These are phyloP conservation scores for Beta corolliflora DNA, from an alignment of 179 eudicot genomes.

Conservation along the genomic window DNA sequence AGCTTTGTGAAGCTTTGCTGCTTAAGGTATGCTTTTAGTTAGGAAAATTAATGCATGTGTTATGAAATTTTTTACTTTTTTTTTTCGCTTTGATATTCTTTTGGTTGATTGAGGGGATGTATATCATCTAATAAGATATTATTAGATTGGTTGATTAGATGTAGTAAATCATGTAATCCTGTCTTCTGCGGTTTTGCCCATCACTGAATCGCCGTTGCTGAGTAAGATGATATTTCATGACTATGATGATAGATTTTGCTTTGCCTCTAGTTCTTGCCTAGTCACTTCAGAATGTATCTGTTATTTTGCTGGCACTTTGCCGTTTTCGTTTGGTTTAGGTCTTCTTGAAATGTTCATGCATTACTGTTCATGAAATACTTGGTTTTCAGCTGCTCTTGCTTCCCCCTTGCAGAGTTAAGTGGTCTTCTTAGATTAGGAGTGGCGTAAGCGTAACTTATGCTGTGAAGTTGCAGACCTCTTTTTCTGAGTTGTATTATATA, in stretches of 20 bases:
- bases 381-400: not conserved
- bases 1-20: conserved; percentile 57
- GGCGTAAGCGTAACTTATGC: not conserved
- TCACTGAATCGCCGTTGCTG: not conserved
- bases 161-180: no score
- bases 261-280: not conserved
- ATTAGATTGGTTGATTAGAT: not conserved
- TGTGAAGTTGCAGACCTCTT: not conserved
- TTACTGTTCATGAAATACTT: not conserved
- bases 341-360: not conserved
- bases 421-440: not conserved
- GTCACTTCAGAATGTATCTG: not conserved
- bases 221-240: not conserved
- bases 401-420: not conserved
- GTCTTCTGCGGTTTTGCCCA: not conserved
- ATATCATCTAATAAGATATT: not conserved
- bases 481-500: not conserved
- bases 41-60: not conserved
- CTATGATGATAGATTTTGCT: not conserved
- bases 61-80: not conserved
- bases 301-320: not conserved
- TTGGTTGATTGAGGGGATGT: not conserved
- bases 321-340: not conserved
- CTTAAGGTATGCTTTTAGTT: conserved; percentile 51
- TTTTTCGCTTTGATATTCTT: not conserved